Conservation (phyloP, 2,329 filamentous ascomycete species). For the Sarocladium strictum region DNA sequence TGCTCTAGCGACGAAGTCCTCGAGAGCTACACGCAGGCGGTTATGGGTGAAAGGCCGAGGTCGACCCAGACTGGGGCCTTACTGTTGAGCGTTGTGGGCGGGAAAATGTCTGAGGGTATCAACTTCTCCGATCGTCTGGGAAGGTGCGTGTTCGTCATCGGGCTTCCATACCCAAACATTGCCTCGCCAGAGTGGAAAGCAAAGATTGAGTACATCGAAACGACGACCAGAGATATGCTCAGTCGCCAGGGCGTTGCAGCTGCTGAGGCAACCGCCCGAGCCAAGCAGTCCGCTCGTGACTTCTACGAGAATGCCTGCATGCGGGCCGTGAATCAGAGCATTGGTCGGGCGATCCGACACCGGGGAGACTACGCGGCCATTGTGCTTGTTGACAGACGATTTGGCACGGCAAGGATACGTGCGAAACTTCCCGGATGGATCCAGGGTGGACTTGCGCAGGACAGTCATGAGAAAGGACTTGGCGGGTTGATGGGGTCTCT, state of each 20-base stretch:
- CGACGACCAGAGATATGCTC: slow-evolving; percentile 39
- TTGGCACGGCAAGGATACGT: slow-evolving; percentile 65
- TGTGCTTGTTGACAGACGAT: slow-evolving; percentile 75
- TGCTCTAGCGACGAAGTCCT: slow-evolving; percentile 64
- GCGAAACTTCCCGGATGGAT: slow-evolving; percentile 89
- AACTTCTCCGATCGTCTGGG: slow-evolving; percentile 93
- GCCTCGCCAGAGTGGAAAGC: slow-evolving; percentile 89
- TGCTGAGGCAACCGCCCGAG: slow-evolving; percentile 22
- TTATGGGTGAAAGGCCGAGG: slow-evolving; percentile 38
- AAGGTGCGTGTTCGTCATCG: slow-evolving; percentile 84
- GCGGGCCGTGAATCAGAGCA: slow-evolving; percentile 94
- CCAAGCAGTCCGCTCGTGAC: slow-evolving; percentile 60
- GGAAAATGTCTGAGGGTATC: slow-evolving; percentile 94
- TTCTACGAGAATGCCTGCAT: slow-evolving; percentile 96
- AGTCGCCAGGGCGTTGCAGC: slow-evolving; percentile 15
- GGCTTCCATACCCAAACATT: slow-evolving; percentile 87
- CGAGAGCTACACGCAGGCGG: slow-evolving; percentile 62
- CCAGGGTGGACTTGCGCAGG: slow-evolving; percentile 54
- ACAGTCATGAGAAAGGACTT: slow-evolving; percentile 44
- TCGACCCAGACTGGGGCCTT: slow-evolving; percentile 46
- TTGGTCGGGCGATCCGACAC: slow-evolving; percentile 88
- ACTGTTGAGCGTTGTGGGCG: slow-evolving; percentile 85
- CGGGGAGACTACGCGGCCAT: slow-evolving; percentile 86
- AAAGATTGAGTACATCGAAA: slow-evolving; percentile 80
- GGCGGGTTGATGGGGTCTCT: slow-evolving; percentile 53